Base-by-base conservation (phyloP, 768 basidiomycete species). In the Termitomyces bulborhizus region DNA sequence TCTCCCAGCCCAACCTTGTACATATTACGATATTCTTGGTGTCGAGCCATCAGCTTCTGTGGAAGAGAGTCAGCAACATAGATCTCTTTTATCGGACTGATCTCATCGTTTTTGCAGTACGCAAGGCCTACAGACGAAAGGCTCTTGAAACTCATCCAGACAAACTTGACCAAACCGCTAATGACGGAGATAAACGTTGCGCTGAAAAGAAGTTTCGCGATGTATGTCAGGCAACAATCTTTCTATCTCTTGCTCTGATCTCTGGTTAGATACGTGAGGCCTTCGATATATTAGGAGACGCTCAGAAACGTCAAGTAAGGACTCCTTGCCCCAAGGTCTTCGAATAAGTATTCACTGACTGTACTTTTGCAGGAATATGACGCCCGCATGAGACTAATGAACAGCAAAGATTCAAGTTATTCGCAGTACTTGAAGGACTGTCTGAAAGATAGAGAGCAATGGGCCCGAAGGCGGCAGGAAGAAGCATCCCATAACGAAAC, bases 81-180 rank as follows among this genome's bases (percentile, higher is more conserved):
- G 49, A 31, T 24, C 42, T 47, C 3, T 36, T 18, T 36, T 29
- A 27, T 24, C 24, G 13, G 46, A 48, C 13, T 15, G 3, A 47
- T 18, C n/a, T 46, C 15, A 55, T 53, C 21, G 11, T 18, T 54
- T 32, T 48, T 45, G 7, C 58, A 86, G 86, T 88, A 54, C 81
- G 84, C 49, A 82, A 75, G 61, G 85, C 84, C 1, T 88, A 87
- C 66, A 83, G 79, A 62, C 79, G 78, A 57, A 82, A 79, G 61
- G 85, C 80, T 9, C 72, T 88, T 27, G 83, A 85, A 65, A 88
- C 87, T 1, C 86, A 88, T 64, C 86, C 86, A 9, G 86, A 88
- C 61, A 87, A 86, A 61, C 78, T 87, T 46, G 79, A 79, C 11
- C 82, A 77, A 37, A 68, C 68, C 31, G 79, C 81, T 7, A 77